Evolutionary conservation across 139 green algal species (phyloP).

Genomic region (Picochlorum costavermella): DNA sequence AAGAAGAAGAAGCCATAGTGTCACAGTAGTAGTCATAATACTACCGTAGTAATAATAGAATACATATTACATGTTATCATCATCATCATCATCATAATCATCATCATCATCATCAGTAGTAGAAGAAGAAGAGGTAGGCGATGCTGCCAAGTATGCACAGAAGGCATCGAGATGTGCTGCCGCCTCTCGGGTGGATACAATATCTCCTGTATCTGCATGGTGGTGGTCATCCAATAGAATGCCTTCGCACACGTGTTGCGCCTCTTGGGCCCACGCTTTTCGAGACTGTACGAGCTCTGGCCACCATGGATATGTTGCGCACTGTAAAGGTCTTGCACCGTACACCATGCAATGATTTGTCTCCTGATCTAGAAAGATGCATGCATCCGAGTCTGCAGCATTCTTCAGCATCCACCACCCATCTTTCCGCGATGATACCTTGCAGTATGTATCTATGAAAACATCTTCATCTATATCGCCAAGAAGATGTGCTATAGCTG

Average conservation of each 20-base stretch:
- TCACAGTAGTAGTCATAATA: background rate
- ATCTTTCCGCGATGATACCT: background rate
- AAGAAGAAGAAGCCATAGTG: background rate
- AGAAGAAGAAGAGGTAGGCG: too few species aligned
- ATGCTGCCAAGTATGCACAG: background rate
- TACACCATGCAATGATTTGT: conserved; percentile 4
- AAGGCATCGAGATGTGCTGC: background rate
- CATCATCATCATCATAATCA: too few species aligned
- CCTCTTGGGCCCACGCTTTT: background rate
- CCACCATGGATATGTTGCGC: conserved; percentile 4
- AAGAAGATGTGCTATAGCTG: background rate
- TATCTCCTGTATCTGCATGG: background rate
- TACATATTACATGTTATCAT: too few species aligned
- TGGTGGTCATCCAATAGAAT: background rate
- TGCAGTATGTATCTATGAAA: conserved; percentile 1
- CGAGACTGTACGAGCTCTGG: conserved; percentile 4
- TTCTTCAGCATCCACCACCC: background rate
- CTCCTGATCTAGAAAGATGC: conserved; percentile 4
- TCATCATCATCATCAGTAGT: too few species aligned
- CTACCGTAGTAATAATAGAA: background rate
- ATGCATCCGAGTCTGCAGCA: background rate
- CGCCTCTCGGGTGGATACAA: background rate
- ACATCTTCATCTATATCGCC: background rate
- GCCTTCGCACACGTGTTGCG: background rate
- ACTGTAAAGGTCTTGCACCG: conserved; percentile 1